Evolutionary conservation across 2,329 filamentous ascomycete species (phyloP).

Genomic region (Botrytis paeoniae): DNA sequence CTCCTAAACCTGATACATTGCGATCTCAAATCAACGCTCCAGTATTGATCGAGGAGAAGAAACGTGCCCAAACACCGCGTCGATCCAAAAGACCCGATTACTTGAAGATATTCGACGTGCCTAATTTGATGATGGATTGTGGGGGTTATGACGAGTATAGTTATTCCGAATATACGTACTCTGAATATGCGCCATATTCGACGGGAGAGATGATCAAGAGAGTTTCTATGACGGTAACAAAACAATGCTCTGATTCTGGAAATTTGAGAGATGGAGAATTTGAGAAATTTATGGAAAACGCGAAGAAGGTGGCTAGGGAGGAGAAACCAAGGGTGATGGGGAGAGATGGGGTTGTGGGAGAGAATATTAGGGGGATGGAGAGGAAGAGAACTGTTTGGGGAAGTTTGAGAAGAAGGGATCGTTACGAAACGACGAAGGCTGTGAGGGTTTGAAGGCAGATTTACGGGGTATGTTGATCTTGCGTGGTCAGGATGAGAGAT

Average conservation of each 20-base stretch:
- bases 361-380: neutral
- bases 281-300: neutral
- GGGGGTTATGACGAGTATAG: neutral
- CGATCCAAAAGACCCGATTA: neutral
- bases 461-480: neutral
- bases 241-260: neutral
- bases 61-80: neutral
- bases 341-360: neutral
- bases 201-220: neutral
- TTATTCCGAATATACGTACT: neutral
- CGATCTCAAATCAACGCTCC: neutral
- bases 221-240: neutral
- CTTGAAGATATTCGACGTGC: neutral
- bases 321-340: neutral
- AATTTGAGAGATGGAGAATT: neutral
- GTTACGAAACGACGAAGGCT: neutral
- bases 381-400: neutral
- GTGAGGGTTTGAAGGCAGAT: neutral
- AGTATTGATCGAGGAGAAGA: neutral
- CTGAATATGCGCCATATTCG: neutral
- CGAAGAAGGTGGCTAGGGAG: neutral
- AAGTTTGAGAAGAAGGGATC: neutral
- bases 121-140: constrained; percentile 15
- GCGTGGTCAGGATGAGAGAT: neutral
- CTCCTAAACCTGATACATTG: neutral